Evolutionary conservation across 2,329 filamentous ascomycete species (phyloP).

Genomic region (Cladosporium colombiae): DNA sequence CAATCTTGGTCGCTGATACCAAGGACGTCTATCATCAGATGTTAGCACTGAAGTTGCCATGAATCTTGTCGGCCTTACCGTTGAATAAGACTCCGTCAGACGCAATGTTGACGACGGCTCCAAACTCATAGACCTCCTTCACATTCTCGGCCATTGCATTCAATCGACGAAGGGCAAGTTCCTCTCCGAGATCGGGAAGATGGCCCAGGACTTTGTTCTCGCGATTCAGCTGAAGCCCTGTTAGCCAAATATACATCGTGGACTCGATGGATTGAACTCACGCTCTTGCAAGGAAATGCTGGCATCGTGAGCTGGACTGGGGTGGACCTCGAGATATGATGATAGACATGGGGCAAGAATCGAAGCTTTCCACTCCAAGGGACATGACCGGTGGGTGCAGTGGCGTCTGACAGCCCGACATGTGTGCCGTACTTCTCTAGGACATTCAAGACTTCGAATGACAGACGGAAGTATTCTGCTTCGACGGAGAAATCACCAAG

Average conservation of each 20-base stretch:
- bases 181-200: not conserved
- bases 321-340: not conserved
- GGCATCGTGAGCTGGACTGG: not conserved
- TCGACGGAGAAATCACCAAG: not conserved
- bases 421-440: not conserved
- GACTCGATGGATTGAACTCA: not conserved
- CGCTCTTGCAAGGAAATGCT: not conserved
- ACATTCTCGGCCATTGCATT: not conserved
- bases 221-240: not conserved
- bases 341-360: not conserved
- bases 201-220: not conserved
- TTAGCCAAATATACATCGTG: not conserved
- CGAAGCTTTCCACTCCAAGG: not conserved
- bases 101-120: not conserved
- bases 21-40: not conserved
- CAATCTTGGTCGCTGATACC: not conserved
- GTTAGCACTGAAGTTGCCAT: not conserved
- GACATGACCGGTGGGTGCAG: not conserved
- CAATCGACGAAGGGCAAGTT: not conserved
- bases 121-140: not conserved
- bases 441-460: not conserved
- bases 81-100: not conserved
- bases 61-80: not conserved
- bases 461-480: not conserved
- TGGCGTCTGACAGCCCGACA: not conserved